Conservation (phyloP, 2,329 filamentous ascomycete species). For the Cladosporium sp. region DNA sequence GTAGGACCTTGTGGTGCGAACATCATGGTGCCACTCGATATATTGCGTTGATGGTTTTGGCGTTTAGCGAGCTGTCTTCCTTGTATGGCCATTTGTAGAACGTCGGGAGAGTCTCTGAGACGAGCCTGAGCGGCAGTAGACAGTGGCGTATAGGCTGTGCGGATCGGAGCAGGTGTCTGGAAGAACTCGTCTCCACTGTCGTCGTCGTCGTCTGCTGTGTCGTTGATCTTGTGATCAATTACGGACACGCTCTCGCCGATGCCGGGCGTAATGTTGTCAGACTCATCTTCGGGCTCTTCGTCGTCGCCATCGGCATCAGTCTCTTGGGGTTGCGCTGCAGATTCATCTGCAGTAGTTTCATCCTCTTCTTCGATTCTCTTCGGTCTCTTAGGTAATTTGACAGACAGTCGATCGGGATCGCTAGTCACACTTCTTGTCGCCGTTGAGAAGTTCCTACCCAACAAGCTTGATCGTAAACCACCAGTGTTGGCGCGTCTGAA, state of each 20-base stretch:
- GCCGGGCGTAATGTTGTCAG: constrained; percentile 43
- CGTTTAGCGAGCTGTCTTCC: constrained; percentile 15
- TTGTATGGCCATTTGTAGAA: constrained; percentile 26
- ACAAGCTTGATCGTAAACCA: constrained; percentile 25
- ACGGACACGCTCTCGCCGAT: constrained; percentile 30
- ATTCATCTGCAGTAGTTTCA: constrained; percentile 33
- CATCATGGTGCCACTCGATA: constrained; percentile 78
- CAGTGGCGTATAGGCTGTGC: constrained; percentile 21
- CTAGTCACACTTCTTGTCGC: constrained; percentile 53
- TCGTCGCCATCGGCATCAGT: constrained; percentile 87
- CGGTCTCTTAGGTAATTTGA: constrained; percentile 35
- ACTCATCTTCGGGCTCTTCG: constrained; percentile 52
- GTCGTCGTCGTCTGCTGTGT: constrained; percentile 15
- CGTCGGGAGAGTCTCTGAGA: constrained; percentile 22
- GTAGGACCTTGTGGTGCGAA: constrained; percentile 60
- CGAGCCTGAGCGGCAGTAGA: constrained; percentile 24
- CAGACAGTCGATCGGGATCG: constrained; percentile 47
- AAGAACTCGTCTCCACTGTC: constrained; percentile 37
- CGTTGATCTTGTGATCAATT: constrained; percentile 26
- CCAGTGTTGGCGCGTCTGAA: constrained; percentile 49
- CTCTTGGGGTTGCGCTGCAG: constrained; percentile 50
- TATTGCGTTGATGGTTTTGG: constrained; percentile 62
- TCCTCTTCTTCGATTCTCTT: constrained; percentile 45
- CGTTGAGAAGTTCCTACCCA: constrained; percentile 45
- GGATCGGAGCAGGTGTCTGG: constrained; percentile 37